A percentile compares a stretch with the other conserved stretches of the same genome.
phyloP scores from a whole-genome alignment of 148 eudicot genomes.

The Fagopyrum tataricum region DNA sequence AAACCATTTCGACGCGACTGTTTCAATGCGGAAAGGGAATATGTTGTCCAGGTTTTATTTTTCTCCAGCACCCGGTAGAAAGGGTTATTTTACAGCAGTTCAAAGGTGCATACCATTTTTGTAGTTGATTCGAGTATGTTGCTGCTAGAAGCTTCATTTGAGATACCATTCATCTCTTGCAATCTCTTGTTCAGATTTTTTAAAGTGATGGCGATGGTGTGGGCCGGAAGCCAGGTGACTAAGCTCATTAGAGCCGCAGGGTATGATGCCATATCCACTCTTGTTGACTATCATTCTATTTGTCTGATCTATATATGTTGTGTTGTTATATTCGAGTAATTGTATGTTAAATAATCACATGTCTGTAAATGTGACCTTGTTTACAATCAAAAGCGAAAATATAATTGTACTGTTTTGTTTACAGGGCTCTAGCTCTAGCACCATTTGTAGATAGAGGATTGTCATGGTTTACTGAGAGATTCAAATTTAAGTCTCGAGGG shows the following conservation, averaged over 20 bases:
- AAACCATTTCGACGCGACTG: background rate
- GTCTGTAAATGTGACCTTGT: background rate
- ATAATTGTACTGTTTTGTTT: conserved; percentile 9
- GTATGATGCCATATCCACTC: conserved; percentile 32
- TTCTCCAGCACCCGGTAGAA: conserved; percentile 74
- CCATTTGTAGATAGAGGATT: conserved; percentile 64
- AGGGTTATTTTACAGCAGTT: conserved; percentile 78
- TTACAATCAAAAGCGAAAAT: background rate
- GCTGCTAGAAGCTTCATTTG: background rate
- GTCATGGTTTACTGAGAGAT: conserved; percentile 57
- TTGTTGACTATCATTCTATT: background rate
- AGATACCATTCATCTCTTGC: background rate
- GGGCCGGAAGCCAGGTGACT: conserved; percentile 99
- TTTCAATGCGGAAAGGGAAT: background rate
- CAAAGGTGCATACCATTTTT: conserved; percentile 30
- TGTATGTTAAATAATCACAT: background rate
- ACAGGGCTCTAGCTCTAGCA: conserved; percentile 83
- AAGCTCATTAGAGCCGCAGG: conserved; percentile 84
- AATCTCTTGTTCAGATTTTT: conserved; percentile 44
- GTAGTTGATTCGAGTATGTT: background rate
- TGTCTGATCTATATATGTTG: too few species aligned
- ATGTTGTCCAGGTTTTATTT: conserved; percentile 48
- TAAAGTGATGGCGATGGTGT: conserved; percentile 95
- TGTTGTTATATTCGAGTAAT: background rate
- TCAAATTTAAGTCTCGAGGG: conserved; percentile 54